phyloP scores from a whole-genome alignment of 345 rosid genomes.

The Brassica cretica region DNA sequence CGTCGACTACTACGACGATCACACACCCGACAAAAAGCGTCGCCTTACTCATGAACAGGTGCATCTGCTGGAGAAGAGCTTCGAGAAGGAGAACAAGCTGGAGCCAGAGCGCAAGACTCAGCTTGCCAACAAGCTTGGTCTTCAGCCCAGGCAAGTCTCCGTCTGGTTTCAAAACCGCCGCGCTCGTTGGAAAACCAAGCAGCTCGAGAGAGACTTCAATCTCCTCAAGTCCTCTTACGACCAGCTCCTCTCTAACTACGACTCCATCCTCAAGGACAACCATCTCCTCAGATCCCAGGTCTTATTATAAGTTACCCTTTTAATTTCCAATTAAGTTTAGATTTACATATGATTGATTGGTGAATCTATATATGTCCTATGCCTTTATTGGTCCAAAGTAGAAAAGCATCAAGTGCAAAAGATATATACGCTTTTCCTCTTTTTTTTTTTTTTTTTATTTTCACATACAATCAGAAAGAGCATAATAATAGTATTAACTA shows the following conservation, averaged over 20 bases:
- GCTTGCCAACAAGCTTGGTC: conserved; percentile 83
- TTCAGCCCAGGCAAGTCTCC: conserved; percentile 93
- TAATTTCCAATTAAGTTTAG: background rate
- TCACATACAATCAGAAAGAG: background rate
- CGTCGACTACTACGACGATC: conserved; percentile 70
- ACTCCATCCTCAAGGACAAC: conserved; percentile 57
- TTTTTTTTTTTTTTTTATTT: background rate
- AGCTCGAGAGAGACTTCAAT: conserved; percentile 84
- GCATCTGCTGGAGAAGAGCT: conserved; percentile 83
- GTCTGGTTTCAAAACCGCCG: conserved; percentile 99
- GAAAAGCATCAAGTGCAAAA: conserved; percentile 21
- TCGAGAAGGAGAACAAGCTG: conserved; percentile 92
- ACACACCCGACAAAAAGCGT: conserved; percentile 79
- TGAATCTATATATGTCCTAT: background rate
- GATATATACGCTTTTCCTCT: conserved; percentile 10
- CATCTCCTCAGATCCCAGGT: conserved; percentile 74
- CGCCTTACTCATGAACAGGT: conserved; percentile 82
- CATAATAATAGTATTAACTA: background rate
- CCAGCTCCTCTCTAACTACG: conserved; percentile 62
- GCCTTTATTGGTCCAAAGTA: conserved; percentile 31
- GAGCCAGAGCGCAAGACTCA: conserved; percentile 88
- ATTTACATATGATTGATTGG: background rate
- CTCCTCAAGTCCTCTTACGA: conserved; percentile 78
- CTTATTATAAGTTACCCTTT: background rate
- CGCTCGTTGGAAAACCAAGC: conserved; percentile 94